Evolutionary conservation across 495 filamentous ascomycete species (phyloP).

Genomic region (Aspergillus hancockii): DNA sequence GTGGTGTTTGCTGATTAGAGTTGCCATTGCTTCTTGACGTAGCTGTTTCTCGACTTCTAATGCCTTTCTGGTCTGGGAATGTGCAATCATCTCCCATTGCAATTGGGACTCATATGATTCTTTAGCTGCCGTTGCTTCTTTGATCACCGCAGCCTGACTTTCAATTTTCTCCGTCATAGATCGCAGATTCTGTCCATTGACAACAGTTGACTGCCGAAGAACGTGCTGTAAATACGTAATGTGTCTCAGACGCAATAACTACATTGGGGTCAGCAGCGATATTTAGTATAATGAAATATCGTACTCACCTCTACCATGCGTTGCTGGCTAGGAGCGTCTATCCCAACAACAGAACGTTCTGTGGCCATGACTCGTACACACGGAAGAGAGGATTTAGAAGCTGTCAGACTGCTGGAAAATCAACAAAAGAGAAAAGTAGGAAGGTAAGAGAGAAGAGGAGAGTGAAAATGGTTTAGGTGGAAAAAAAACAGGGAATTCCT

Average conservation of each 20-base stretch:
- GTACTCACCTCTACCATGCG: not conserved
- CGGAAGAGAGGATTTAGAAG: no score
- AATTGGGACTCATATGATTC: not conserved
- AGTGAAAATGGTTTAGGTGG: no score
- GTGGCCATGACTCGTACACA: no score
- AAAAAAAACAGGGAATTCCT: no score
- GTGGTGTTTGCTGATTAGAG: not conserved
- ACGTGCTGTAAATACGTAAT: conserved; percentile 1
- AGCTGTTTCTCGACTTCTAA: not conserved
- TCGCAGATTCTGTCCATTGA: not conserved
- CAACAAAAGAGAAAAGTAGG: no score
- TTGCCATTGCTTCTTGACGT: not conserved
- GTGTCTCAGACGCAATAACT: not conserved
- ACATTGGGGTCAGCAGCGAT: not conserved
- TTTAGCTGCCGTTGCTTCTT: no score
- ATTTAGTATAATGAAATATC: not conserved
- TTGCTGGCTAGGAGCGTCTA: not conserved
- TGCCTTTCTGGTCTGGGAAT: not conserved
- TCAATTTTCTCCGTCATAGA: not conserved
- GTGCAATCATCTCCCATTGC: not conserved
- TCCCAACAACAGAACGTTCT: not conserved
- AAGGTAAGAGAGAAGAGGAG: no score
- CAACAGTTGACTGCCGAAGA: not conserved
- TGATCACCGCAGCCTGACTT: no score
- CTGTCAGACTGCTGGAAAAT: no score